Evolutionary conservation across 306 rosid species (phyloP), one percentile per base, ranked within the genome.

Genomic region (Lathyrus sativus): DNA sequence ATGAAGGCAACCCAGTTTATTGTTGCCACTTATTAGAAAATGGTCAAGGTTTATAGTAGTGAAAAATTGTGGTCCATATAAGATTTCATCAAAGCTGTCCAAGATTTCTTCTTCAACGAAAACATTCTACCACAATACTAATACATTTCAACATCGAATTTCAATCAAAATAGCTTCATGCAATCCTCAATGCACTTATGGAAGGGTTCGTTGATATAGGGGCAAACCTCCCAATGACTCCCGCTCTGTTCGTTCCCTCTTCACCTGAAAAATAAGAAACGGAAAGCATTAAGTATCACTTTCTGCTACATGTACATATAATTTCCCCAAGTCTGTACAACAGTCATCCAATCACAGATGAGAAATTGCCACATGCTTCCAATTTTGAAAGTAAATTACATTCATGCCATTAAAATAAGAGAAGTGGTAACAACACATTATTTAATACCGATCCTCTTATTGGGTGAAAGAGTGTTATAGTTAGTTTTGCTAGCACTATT

Each of bases 151-250:
- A 71, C 49, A 73, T 73, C 65, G 57, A 65, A 18, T 65, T 69
- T 76, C 86, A 75, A 22, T 70, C 67, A 76, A 64, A 74, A 71
- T 75, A 84, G 74, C 74, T 70, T 79, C 73, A 75, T 31, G 56
- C 46, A 17, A 48, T 60, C 67, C 49, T 43, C 0, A 43, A 57
- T 41, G 72, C 80, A 79, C 76, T 88, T 62, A 93, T 33, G 99
- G 97, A 82, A 93, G 72, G 80, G 95, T 80, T 57, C 96, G 88
- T 79, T 90, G 96, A 76, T 85, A 90, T 14, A 93, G 82, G 10
- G 96, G 99, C 80, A 93, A 81, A 62, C 90, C 99, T 81, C 99
- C 97, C 88, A 93, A 86, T 57, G 90, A 84, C 71, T 86, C 96
- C 7, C 96, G 96, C 81, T 93, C 99, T 56, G 84, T 85, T 49